A percentile compares a stretch with the other conserved stretches of the same genome.
Evolutionary conservation across 2,329 filamentous ascomycete species (phyloP).

Genomic region (Dothiorella sarmentorum): DNA sequence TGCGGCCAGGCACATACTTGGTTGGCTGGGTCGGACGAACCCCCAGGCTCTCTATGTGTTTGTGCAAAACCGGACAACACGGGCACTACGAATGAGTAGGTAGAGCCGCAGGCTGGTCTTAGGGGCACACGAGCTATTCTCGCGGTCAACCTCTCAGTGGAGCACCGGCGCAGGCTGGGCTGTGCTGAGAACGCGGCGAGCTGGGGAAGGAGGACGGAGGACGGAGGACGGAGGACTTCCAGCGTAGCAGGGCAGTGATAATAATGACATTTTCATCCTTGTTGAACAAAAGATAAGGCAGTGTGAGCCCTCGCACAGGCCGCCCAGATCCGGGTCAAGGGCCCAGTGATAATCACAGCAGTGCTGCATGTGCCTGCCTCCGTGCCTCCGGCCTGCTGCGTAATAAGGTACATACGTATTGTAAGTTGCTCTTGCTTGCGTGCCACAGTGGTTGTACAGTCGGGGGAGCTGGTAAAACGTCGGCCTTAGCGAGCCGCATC

Average conservation of each 20-base stretch:
- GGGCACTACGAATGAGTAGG: no score
- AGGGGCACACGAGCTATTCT: neutral
- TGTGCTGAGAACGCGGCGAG: neutral
- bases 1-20: no score
- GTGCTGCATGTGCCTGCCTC: conserved; percentile 7
- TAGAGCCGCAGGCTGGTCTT: no score
- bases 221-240: neutral
- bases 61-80: no score
- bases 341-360: conserved; percentile 10
- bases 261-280: no score
- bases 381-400: no score
- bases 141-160: neutral
- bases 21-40: no score
- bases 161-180: neutral
- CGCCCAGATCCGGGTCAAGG: conserved; percentile 3
- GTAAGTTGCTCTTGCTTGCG: no score
- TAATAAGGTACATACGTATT: no score
- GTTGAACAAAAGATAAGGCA: conserved; percentile 1
- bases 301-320: conserved; percentile 4
- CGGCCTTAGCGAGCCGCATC: conserved; percentile 10
- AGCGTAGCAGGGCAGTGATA: no score
- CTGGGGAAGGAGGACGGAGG: neutral
- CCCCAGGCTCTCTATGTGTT: no score
- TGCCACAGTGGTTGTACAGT: no score
- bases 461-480: neutral